Conservation (phyloP, 768 basidiomycete species). For the Tephrocybe sp. region DNA sequence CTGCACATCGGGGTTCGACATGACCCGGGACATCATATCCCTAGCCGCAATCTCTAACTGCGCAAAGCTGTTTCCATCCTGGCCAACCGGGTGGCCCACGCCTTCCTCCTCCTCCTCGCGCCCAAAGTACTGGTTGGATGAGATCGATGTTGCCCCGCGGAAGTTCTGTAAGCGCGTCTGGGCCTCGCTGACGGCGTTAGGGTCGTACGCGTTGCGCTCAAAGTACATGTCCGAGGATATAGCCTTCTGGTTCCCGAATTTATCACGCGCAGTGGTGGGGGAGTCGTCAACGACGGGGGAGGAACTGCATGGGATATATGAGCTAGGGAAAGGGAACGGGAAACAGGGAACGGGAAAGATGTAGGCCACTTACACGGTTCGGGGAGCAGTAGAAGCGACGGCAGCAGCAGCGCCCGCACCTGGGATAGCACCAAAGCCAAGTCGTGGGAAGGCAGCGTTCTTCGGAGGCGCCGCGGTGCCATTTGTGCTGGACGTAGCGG, state of each 20-base stretch:
- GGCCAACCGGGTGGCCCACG: constrained; percentile 26
- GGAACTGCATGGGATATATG: constrained; percentile 13
- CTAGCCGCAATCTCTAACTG: constrained; percentile 61
- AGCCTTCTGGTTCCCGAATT: constrained; percentile 89
- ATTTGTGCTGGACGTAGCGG: constrained; percentile 15
- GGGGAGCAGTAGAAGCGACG: constrained; percentile 32
- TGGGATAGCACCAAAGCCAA: constrained; percentile 86
- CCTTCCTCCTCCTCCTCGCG: constrained; percentile 75
- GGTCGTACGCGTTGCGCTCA: constrained; percentile 85
- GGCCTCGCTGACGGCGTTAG: constrained; percentile 66
- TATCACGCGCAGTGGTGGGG: constrained; percentile 81
- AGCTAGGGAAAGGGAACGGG: neutral
- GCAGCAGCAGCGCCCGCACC: constrained; percentile 53
- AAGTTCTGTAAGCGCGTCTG: constrained; percentile 80
- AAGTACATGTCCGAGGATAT: constrained; percentile 99
- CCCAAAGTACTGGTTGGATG: constrained; percentile 95
- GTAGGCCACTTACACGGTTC: constrained; percentile 6
- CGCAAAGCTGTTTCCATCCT: constrained; percentile 57
- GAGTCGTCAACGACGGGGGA: constrained; percentile 47
- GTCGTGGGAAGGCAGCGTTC: constrained; percentile 55
- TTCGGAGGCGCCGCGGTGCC: constrained; percentile 20
- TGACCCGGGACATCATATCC: constrained; percentile 69
- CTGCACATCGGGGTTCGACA: constrained; percentile 87
- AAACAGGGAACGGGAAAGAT: too few species aligned
- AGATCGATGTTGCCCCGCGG: constrained; percentile 90